A percentile compares a stretch with the other conserved stretches of the same genome.
phyloP scores from a whole-genome alignment of 129 eudicot genomes.

The Lactuca saligna region DNA sequence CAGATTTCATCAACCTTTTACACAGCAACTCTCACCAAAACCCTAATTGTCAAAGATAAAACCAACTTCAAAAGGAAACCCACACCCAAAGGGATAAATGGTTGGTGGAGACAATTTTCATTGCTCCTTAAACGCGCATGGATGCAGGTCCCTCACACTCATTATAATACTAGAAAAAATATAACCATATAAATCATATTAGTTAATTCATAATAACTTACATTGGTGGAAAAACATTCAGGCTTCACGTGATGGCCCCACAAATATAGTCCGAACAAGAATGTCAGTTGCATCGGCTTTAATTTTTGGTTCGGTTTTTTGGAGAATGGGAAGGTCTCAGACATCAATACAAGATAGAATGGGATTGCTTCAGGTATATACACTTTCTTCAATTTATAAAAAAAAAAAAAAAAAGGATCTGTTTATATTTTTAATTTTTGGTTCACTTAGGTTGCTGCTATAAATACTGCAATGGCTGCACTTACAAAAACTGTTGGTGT shows the following conservation, averaged over 20 bases:
- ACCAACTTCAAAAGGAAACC: slow-evolving; percentile 39
- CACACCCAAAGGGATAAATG: slow-evolving; percentile 43
- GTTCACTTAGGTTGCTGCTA: slow-evolving; percentile 85
- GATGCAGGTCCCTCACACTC: slow-evolving; percentile 73
- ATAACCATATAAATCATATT: not conserved
- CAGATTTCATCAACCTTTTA: slow-evolving; percentile 56
- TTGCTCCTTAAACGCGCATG: slow-evolving; percentile 97
- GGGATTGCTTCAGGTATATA: slow-evolving; percentile 94
- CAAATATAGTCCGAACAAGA: slow-evolving; percentile 86
- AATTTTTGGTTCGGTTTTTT: slow-evolving; percentile 95
- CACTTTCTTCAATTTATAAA: slow-evolving; percentile 1
- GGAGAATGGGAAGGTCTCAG: slow-evolving; percentile 97
- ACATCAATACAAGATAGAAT: slow-evolving; percentile 95
- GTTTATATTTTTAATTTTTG: not conserved
- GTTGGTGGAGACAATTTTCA: slow-evolving; percentile 90
- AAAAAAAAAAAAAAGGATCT: not conserved
- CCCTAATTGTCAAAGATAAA: slow-evolving; percentile 28
- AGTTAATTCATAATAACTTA: slow-evolving; percentile 3
- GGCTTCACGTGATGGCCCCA: slow-evolving; percentile 99
- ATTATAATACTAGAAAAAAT: not conserved
- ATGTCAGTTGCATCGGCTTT: slow-evolving; percentile 97
- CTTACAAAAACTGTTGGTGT: slow-evolving; percentile 95
- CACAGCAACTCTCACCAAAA: slow-evolving; percentile 55
- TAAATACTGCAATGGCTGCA: slow-evolving; percentile 99
- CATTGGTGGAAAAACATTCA: slow-evolving; percentile 34